phyloP scores from a whole-genome alignment of 768 basidiomycete species.

The Trichaptum fuscoviolaceum region DNA sequence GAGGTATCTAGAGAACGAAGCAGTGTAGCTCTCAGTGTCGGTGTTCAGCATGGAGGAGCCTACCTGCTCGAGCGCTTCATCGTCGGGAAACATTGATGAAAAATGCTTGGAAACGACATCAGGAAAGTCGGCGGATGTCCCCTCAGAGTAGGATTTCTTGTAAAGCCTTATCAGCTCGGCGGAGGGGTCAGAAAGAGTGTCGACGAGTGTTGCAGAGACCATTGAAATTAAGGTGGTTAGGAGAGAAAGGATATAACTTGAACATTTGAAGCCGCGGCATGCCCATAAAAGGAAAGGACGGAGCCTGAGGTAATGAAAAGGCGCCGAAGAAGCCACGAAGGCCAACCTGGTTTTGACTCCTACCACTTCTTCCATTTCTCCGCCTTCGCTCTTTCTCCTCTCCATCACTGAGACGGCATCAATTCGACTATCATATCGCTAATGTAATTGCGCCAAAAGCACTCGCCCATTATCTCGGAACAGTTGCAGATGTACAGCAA shows the following conservation, averaged over 20 bases:
- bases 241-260: no score
- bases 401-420: background rate
- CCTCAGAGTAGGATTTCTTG: slow-evolving; percentile 15
- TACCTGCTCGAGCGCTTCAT: slow-evolving; percentile 22
- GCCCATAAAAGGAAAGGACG: background rate
- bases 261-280: background rate
- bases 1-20: slow-evolving; percentile 45
- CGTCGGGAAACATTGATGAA: slow-evolving; percentile 22
- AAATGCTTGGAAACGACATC: slow-evolving; percentile 25
- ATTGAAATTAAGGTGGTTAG: slow-evolving; percentile 18
- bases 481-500: background rate
- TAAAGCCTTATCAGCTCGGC: slow-evolving; percentile 46
- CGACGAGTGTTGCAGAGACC: slow-evolving; percentile 46
- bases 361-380: background rate
- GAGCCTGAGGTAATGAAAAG: background rate
- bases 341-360: background rate
- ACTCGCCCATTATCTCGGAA: background rate
- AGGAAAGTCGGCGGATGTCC: slow-evolving; percentile 21
- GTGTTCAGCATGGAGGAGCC: slow-evolving; percentile 1
- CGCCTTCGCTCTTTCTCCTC: background rate
- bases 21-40: slow-evolving; percentile 6
- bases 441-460: background rate
- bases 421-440: background rate
- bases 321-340: background rate
- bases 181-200: slow-evolving; percentile 47